A percentile compares a stretch with the other conserved stretches of the same genome.
Evolutionary conservation across 2,329 filamentous ascomycete genomes (phyloP).

Genomic region (Sporothrix protearum): DNA sequence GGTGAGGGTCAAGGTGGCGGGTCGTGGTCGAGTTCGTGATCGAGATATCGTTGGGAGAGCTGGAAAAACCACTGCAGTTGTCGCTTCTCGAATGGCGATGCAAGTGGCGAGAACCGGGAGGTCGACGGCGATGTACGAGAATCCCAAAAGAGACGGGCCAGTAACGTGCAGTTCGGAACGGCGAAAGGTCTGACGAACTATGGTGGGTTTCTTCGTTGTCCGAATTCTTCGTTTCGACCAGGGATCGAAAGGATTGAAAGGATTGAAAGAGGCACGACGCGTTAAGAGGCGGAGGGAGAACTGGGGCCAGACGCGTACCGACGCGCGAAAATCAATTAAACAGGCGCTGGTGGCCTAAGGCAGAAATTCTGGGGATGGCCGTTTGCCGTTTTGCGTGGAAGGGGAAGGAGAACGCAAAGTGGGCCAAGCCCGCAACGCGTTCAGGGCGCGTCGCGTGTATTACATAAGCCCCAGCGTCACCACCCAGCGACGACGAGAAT

Average conservation of each 20-base stretch:
- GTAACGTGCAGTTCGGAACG: background rate
- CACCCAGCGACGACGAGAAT: background rate
- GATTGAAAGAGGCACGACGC: background rate
- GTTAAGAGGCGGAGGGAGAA: background rate
- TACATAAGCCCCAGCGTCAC: background rate
- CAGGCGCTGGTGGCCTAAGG: slow-evolving; percentile 3
- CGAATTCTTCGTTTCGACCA: background rate
- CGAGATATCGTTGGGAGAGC: background rate
- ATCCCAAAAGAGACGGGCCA: background rate
- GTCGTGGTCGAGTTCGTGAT: background rate
- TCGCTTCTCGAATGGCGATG: background rate
- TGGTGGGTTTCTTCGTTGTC: background rate
- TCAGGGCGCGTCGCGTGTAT: slow-evolving; percentile 6
- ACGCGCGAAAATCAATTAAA: slow-evolving; percentile 23
- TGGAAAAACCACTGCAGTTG: background rate
- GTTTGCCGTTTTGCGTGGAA: too few relatives aligned
- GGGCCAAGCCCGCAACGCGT: background rate
- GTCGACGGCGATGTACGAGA: background rate
- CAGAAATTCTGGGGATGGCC: slow-evolving; percentile 5
- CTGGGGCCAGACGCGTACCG: slow-evolving; percentile 12
- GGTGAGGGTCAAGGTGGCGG: background rate
- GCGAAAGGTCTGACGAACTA: background rate
- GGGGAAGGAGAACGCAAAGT: background rate
- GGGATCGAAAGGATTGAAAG: background rate
- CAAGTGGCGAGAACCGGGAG: background rate